Percentiles rank a stretch among this genome's conserved stretches.
Conservation (phyloP, 139 green algal genomes). For the Coccomyxa sp. region DNA sequence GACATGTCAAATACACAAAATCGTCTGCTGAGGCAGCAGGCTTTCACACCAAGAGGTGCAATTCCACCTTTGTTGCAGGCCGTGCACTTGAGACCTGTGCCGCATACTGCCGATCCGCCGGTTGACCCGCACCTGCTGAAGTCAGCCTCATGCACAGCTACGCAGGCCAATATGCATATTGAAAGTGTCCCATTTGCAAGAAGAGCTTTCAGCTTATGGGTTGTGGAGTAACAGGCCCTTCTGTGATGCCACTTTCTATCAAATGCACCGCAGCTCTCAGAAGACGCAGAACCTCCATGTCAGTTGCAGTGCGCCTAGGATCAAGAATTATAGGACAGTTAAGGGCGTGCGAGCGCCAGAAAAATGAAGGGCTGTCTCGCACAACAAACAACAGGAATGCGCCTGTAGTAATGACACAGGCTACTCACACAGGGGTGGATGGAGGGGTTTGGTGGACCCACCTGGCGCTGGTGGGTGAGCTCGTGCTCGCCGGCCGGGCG, state of each 20-base stretch:
- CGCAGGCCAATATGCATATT: no score
- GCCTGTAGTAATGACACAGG: neutral
- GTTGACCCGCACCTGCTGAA: no score
- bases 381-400: no score
- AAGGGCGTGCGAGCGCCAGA: no score
- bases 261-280: neutral
- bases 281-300: neutral
- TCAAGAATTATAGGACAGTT: no score
- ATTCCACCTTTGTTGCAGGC: no score
- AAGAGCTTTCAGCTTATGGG: no score
- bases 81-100: no score
- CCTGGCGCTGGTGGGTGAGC: neutral
- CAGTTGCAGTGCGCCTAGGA: neutral
- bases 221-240: neutral
- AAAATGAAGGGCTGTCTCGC: no score
- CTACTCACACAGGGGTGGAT: neutral
- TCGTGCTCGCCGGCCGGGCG: slow-evolving; percentile 5
- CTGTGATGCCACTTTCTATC: neutral
- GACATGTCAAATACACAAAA: neutral
- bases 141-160: no score
- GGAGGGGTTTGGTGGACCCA: neutral
- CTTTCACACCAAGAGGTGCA: neutral
- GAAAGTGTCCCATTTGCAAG: no score
- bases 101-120: no score
- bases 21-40: neutral